Conservation (phyloP, 2,329 filamentous ascomycete species). For the Ophiostoma sp. region DNA sequence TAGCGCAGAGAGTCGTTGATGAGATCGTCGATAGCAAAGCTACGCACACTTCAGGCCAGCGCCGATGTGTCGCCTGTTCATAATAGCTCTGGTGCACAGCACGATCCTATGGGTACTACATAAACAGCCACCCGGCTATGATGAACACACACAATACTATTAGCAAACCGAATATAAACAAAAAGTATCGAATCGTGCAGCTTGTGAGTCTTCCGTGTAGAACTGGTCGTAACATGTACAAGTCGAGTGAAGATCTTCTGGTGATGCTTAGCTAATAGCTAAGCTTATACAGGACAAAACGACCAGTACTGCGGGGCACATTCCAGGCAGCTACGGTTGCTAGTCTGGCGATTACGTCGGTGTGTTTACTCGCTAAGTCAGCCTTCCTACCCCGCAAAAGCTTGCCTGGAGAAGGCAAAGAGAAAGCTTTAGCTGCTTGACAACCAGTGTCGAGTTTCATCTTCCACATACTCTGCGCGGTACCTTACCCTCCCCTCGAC, state of each 20-base stretch:
- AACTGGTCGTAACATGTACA: background rate
- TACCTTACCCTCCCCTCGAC: too few species aligned
- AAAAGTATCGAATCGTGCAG: background rate
- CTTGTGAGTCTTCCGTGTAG: too few species aligned
- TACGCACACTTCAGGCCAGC: too few species aligned
- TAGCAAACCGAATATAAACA: background rate
- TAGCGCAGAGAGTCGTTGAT: too few species aligned
- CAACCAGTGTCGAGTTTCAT: background rate
- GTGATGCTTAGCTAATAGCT: background rate
- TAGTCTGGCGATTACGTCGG: conserved; percentile 1
- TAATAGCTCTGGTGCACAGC: too few species aligned
- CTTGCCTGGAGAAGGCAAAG: background rate
- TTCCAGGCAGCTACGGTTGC: conserved; percentile 4
- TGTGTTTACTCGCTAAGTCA: conserved; percentile 1
- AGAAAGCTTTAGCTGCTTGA: background rate
- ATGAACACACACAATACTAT: too few species aligned
- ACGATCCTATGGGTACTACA: too few species aligned
- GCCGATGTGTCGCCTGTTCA: too few species aligned
- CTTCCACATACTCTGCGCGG: background rate
- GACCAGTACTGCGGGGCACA: conserved; percentile 4
- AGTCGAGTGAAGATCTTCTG: background rate
- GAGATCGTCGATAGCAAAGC: too few species aligned
- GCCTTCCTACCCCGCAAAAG: background rate
- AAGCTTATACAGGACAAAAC: background rate
- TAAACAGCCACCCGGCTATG: too few species aligned